A percentile compares a stretch with the other conserved stretches of the same genome.
Evolutionary conservation across 108 stramenopile genomes (phyloP).

Genomic region (Nannochloropsis granulata): DNA sequence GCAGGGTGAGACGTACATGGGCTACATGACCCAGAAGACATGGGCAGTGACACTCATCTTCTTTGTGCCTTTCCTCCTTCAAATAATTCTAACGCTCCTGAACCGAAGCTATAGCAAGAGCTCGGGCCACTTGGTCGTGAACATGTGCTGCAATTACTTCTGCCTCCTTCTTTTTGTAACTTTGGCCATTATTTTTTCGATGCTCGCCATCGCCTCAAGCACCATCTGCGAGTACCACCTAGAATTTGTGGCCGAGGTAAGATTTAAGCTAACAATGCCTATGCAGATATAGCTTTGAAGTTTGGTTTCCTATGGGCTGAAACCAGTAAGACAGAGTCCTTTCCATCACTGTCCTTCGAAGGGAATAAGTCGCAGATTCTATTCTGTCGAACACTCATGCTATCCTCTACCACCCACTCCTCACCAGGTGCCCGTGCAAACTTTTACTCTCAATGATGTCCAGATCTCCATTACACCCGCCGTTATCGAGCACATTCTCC

Average conservation of each 20-base stretch:
- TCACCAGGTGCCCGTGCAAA: background rate
- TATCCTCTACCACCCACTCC: background rate
- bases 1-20: background rate
- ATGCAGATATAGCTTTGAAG: too few species aligned
- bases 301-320: too few species aligned
- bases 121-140: background rate
- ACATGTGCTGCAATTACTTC: background rate
- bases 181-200: background rate
- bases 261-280: background rate
- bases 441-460: background rate
- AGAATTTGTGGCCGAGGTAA: background rate
- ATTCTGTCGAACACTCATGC: background rate
- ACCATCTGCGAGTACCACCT: background rate
- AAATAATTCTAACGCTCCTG: background rate
- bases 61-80: background rate
- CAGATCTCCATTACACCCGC: background rate
- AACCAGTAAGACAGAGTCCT: too few species aligned
- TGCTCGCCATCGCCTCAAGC: background rate
- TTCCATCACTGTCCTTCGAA: too few species aligned
- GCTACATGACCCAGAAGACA: background rate
- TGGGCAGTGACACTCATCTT: background rate
- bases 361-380: background rate
- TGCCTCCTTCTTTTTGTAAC: background rate
- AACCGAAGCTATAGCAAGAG: background rate
- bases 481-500: background rate